Evolutionary conservation across 2,329 filamentous ascomycete genomes (phyloP), one percentile per base, ranked within the genome.

Genomic region (Diplodia seriata): DNA sequence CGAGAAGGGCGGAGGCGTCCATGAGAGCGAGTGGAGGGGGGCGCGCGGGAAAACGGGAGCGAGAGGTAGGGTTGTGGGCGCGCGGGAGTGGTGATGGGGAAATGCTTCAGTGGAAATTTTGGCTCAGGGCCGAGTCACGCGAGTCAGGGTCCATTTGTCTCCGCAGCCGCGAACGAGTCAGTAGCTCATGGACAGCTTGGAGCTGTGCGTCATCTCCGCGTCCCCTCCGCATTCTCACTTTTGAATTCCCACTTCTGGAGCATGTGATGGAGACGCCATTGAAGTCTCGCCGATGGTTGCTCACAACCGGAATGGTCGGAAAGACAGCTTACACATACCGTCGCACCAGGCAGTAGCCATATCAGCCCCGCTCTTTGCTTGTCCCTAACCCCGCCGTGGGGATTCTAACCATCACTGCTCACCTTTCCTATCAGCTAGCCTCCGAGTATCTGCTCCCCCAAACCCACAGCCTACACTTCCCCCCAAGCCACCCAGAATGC

Each of bases 1-100:
- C 89, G 73, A 98, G 89, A 74, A 95, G 90, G 74, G 90, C 90
- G 78, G 91, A 86, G 67, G 94, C 91, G 80, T 98, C 87, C 94
- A 98, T 97, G 36, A 50, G 9, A 11, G 55, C n/a, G 47, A 61
- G 47, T 15, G 47, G 7, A 20, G 20, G 20, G 33, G 18, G 8
- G 54, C 31, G 11, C 33, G 23, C n/a, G 62, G 50, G n/a, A 7
- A 23, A 62, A 23, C 20, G 33, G 26, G 56, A 36, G 47, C 8
- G 47, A 8, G 53, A 18, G 31, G 31, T 26, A 5, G 4, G 26
- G 29, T 18, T 50, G 59, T 43, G 56, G 55, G 47, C 31, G 54
- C n/a, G 50, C 23, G 29, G 40, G 56, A 54, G 36, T 15, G 23
- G 29, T 36, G 20, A 18, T 59, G 64, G 49, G 55, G 33, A 53